Evolutionary conservation across 257 asterid species (phyloP).

Genomic region (Capsicum chinense): DNA sequence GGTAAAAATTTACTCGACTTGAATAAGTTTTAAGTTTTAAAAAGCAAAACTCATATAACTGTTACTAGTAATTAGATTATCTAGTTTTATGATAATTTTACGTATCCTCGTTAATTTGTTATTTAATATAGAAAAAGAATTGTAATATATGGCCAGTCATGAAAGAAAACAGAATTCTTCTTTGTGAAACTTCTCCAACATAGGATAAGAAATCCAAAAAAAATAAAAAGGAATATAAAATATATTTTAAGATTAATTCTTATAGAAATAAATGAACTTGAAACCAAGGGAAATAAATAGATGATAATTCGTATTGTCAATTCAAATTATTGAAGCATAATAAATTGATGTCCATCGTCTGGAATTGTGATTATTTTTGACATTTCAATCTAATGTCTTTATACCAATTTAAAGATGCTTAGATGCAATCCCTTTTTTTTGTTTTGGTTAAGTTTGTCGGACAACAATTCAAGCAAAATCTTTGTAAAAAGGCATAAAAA

Average conservation of each 20-base stretch:
- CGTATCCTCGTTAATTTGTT: no score
- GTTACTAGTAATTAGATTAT: no score
- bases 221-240: no score
- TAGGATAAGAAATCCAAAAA: no score
- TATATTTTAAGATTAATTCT: background rate
- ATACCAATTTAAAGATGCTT: background rate
- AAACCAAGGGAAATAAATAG: background rate
- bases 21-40: no score
- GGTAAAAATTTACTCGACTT: background rate
- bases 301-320: background rate
- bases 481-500: background rate
- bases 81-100: no score
- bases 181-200: no score
- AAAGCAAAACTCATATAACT: no score
- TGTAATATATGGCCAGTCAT: background rate
- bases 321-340: background rate
- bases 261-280: background rate
- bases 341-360: background rate
- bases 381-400: background rate
- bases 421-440: background rate
- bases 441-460: background rate
- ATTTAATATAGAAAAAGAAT: no score
- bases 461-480: background rate
- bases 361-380: background rate
- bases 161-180: background rate